These are phyloP conservation scores for Clarireedia monteithiana DNA, from an alignment of 2,329 filamentous ascomycete genomes.

Conservation along the genomic window DNA sequence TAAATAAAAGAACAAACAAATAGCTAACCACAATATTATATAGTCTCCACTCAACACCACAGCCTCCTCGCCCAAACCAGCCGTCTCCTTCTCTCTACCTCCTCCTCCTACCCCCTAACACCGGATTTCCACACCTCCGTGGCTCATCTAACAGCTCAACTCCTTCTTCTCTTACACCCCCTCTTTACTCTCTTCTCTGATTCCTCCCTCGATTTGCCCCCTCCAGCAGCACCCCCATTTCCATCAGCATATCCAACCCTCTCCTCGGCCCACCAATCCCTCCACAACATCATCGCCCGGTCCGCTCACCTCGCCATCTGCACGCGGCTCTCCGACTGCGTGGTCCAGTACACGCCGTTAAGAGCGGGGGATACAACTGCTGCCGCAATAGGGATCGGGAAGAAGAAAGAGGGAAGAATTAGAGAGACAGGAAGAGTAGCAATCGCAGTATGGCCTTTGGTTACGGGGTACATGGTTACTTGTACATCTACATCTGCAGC, in stretches of 20 bases:
- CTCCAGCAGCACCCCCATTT: neutral
- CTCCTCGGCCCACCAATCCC: conserved; percentile 17
- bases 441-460: too few relatives aligned
- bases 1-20: neutral
- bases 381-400: too few relatives aligned
- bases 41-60: conserved; percentile 19
- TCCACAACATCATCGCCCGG: conserved; percentile 23
- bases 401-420: neutral
- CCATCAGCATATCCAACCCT: neutral
- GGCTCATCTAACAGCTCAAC: conserved; percentile 43
- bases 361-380: too few relatives aligned
- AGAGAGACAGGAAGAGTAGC: too few relatives aligned
- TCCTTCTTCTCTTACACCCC: conserved; percentile 31
- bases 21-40: neutral
- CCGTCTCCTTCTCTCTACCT: too few relatives aligned
- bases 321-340: conserved; percentile 20
- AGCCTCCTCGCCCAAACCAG: conserved; percentile 14
- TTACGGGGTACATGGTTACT: too few relatives aligned
- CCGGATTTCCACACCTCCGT: conserved; percentile 35
- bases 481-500: too few relatives aligned
- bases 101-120: conserved; percentile 11
- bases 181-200: conserved; percentile 18
- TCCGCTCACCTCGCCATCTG: conserved; percentile 21
- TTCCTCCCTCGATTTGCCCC: neutral
- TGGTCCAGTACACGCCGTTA: conserved; percentile 15